Conservation (phyloP, 768 basidiomycete species). For the Hericium rajendrae region DNA sequence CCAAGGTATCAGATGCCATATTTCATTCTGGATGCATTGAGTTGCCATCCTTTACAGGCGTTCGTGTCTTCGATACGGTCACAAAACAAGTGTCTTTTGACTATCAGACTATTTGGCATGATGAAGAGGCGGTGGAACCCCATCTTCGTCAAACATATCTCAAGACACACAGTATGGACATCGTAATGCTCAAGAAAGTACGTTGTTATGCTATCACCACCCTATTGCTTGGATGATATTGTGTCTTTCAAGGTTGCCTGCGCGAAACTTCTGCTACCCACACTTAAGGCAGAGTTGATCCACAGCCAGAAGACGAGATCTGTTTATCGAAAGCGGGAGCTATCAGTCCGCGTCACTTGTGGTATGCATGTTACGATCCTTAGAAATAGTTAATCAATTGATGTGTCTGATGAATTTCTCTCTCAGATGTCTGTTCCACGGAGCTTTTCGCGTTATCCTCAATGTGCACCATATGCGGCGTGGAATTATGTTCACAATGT, state of each 20-base stretch:
- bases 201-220: not conserved
- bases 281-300: not conserved
- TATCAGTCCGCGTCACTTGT: not conserved
- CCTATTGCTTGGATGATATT: not conserved
- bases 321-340: not conserved
- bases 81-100: not conserved
- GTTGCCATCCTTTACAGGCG: not conserved
- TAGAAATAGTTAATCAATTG: not conserved
- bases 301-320: not conserved
- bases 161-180: not conserved
- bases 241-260: not conserved
- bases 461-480: not conserved
- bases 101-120: not conserved
- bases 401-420: no score
- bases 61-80: not conserved
- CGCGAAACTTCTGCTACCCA: not conserved
- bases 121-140: not conserved
- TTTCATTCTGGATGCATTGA: not conserved
- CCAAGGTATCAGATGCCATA: not conserved
- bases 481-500: not conserved
- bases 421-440: not conserved
- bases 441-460: not conserved
- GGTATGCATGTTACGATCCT: not conserved
- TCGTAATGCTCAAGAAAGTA: not conserved
- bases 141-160: not conserved